phyloP scores from a whole-genome alignment of 768 basidiomycete species.

The Pseudohyphozyma bogoriensis region DNA sequence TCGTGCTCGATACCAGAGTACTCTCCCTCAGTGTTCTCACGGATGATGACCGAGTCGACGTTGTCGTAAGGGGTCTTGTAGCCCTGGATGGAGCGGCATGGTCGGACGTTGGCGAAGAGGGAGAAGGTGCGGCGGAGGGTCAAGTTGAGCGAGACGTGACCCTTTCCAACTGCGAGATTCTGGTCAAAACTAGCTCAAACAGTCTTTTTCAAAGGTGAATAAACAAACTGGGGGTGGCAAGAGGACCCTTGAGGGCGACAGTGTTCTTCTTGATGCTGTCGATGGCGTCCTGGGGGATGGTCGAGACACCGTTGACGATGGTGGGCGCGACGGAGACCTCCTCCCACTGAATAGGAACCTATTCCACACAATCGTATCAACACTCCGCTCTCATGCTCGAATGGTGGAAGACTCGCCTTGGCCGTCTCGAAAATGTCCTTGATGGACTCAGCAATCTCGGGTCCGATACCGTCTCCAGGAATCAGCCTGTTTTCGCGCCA shows the following conservation, averaged over 20 bases:
- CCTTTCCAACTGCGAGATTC: conserved; percentile 92
- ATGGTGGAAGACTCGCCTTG: conserved; percentile 46
- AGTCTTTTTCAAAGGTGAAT: conserved; percentile 47
- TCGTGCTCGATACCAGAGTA: conserved; percentile 98
- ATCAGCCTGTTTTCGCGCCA: conserved; percentile 83
- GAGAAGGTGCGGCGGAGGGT: conserved; percentile 95
- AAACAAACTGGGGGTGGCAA: conserved; percentile 59
- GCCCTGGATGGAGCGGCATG: conserved; percentile 95
- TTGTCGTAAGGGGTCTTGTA: conserved; percentile 90
- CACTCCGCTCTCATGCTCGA: background rate
- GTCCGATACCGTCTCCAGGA: conserved; percentile 94
- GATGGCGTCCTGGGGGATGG: conserved; percentile 87
- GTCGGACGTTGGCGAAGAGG: conserved; percentile 96
- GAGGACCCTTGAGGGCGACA: conserved; percentile 88
- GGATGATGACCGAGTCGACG: conserved; percentile 98
- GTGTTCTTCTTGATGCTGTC: conserved; percentile 86
- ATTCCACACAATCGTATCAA: background rate
- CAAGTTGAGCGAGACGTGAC: conserved; percentile 94
- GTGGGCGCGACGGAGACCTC: conserved; percentile 94
- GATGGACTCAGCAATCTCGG: conserved; percentile 93
- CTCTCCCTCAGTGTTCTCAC: conserved; percentile 99
- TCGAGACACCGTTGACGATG: conserved; percentile 88
- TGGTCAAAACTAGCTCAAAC: no score
- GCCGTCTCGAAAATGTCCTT: conserved; percentile 95
- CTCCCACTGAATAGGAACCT: conserved; percentile 99